Evolutionary conservation across 1,284 basidiomycete genomes (phyloP), one percentile per base, ranked within the genome.

Genomic region (Polyporus tsugae): DNA sequence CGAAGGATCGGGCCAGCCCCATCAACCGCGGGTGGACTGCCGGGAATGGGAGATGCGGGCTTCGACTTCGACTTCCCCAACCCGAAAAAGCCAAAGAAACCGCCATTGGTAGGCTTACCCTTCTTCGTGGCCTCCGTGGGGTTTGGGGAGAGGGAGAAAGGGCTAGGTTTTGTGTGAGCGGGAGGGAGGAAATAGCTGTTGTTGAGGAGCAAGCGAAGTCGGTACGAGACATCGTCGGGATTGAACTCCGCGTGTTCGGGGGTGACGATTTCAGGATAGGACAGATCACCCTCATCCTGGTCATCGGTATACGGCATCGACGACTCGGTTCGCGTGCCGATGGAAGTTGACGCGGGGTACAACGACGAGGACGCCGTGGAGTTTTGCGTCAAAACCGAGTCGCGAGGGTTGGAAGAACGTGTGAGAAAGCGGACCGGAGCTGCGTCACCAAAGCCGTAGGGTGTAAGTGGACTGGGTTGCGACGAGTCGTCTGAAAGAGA

Each of bases 121-220:
- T 86, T 89, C 72, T 78, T 79, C 38, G 74, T 67, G 3, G 74
- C 60, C 19, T 76, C 69, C 64, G 80, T 75, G 68, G 78, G 78
- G 22, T 76, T 74, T 19, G 83, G 77, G 15, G 86, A 84, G 68
- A 92, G 86, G 63, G 89, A 87, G 52, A 87, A 83, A 2, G 87
- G 86, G 10, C 86, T 87, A 3, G 93, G 93, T 75, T 95, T 95
- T 49, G 89, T 84, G 75, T 95, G 93, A 0, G 93, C 93, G 13
- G 93, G 93, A 6, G 93, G 93, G 49, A 95, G 87, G 76, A 92
- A 95, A 76, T 95, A 95, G 75, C 85, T 93, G 80, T 95, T 95
- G 78, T 91, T 92, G 65, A 95, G 89, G 55, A 95, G 86, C 62
- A 95, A 84, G 55, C 89, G 89, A 22, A 95, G 86, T 35, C 93